Conservation (phyloP, 177 flowering plant genomes). For the Telopea speciosissima region DNA sequence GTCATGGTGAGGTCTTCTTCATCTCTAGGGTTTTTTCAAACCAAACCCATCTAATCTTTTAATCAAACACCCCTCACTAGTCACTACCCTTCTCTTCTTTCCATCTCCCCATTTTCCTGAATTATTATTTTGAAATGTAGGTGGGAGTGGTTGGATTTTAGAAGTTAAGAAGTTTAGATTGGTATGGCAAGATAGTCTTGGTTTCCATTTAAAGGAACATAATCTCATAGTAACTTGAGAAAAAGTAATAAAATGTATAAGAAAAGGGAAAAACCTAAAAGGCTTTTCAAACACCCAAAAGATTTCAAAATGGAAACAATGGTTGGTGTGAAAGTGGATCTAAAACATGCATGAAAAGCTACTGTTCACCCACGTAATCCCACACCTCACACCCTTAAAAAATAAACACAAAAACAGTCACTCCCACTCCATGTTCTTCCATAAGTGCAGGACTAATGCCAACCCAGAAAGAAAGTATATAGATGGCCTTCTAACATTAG, state of each 20-base stretch:
- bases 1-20: constrained; percentile 7
- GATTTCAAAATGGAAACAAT: neutral
- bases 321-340: constrained; percentile 5
- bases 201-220: too few species aligned
- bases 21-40: constrained; percentile 12
- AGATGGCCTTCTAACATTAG: constrained; percentile 25
- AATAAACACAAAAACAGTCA: neutral
- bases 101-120: neutral
- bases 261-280: constrained; percentile 6
- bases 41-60: constrained; percentile 6
- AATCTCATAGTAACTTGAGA: neutral
- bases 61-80: neutral
- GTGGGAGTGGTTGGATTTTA: constrained; percentile 19
- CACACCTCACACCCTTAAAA: neutral
- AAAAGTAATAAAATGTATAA: neutral
- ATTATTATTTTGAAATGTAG: constrained; percentile 10
- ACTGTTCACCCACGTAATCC: neutral
- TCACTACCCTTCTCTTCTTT: too few species aligned
- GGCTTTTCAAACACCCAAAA: neutral
- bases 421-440: constrained; percentile 30
- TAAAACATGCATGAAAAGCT: constrained; percentile 5
- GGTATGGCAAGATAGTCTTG: neutral
- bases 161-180: neutral
- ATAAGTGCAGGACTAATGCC: constrained; percentile 1
- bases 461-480: constrained; percentile 9